Evolutionary conservation across 768 basidiomycete species (phyloP).

Genomic region (Tylopilus balloui): DNA sequence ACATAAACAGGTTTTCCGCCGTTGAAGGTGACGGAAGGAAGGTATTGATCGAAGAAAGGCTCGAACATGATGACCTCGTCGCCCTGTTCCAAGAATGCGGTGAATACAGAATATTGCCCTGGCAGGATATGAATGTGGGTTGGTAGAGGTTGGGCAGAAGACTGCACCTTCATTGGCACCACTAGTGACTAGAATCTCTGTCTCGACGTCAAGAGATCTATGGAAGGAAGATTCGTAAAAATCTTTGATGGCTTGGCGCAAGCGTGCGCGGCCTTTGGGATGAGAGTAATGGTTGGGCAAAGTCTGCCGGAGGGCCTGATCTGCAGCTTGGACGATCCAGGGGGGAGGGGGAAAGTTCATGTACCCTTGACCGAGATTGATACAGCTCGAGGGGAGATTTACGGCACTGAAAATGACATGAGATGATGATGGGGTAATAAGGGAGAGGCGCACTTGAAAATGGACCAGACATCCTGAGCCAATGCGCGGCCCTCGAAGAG

Average conservation of each 20-base stretch:
- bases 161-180: slow-evolving; percentile 90
- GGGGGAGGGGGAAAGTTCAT: slow-evolving; percentile 88
- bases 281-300: slow-evolving; percentile 85
- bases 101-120: slow-evolving; percentile 91
- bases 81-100: slow-evolving; percentile 84
- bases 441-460: slow-evolving; percentile 61
- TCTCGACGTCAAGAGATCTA: slow-evolving; percentile 74
- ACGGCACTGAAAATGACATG: slow-evolving; percentile 50
- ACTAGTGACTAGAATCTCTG: slow-evolving; percentile 90
- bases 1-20: slow-evolving; percentile 92
- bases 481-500: slow-evolving; percentile 72
- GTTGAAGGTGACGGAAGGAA: slow-evolving; percentile 90
- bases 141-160: not conserved
- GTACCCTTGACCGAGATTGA: slow-evolving; percentile 94
- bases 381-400: slow-evolving; percentile 86
- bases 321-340: slow-evolving; percentile 74
- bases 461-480: slow-evolving; percentile 85
- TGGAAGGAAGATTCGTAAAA: slow-evolving; percentile 69
- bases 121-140: slow-evolving; percentile 2
- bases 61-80: slow-evolving; percentile 99
- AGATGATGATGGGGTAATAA: slow-evolving; percentile 6
- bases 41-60: slow-evolving; percentile 96
- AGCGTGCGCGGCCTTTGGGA: slow-evolving; percentile 81
- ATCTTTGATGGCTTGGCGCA: slow-evolving; percentile 81
- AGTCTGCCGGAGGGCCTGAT: slow-evolving; percentile 58